Conservation (phyloP, 2,329 filamentous ascomycete species). For the Aspergillus sojae region DNA sequence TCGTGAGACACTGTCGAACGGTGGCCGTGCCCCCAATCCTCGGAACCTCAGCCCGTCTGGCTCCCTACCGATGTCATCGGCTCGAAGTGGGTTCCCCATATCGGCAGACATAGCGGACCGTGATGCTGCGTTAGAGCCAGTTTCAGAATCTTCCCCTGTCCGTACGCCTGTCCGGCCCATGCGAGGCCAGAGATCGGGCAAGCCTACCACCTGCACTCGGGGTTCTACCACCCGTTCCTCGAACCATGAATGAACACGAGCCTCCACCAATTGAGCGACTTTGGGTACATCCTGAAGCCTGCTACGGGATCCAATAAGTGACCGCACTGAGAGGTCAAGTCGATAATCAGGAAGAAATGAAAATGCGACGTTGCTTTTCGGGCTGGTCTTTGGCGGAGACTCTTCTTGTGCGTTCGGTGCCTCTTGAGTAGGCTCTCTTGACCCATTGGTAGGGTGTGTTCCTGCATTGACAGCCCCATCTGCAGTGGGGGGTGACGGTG, state of each 20-base stretch:
- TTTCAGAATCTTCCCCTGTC: constrained; percentile 45
- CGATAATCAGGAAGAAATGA: constrained; percentile 73
- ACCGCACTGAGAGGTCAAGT: constrained; percentile 66
- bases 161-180: constrained; percentile 53
- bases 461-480: constrained; percentile 14
- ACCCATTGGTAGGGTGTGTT: constrained; percentile 13
- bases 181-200: constrained; percentile 64
- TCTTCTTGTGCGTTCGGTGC: constrained; percentile 2
- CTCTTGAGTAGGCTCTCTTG: constrained; percentile 12
- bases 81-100: constrained; percentile 25
- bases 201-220: constrained; percentile 65
- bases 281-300: constrained; percentile 68
- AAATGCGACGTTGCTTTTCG: constrained; percentile 85
- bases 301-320: constrained; percentile 64
- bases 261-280: constrained; percentile 67
- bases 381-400: constrained; percentile 54
- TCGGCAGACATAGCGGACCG: constrained; percentile 34
- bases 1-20: constrained; percentile 35
- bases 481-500: constrained; percentile 30
- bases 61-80: constrained; percentile 27
- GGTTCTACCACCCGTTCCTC: constrained; percentile 68
- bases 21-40: constrained; percentile 30
- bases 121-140: constrained; percentile 35
- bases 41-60: constrained; percentile 40
- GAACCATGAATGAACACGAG: constrained; percentile 67